Base-by-base conservation (phyloP, 139 green algal species). In the Haematococcus sp. region DNA sequence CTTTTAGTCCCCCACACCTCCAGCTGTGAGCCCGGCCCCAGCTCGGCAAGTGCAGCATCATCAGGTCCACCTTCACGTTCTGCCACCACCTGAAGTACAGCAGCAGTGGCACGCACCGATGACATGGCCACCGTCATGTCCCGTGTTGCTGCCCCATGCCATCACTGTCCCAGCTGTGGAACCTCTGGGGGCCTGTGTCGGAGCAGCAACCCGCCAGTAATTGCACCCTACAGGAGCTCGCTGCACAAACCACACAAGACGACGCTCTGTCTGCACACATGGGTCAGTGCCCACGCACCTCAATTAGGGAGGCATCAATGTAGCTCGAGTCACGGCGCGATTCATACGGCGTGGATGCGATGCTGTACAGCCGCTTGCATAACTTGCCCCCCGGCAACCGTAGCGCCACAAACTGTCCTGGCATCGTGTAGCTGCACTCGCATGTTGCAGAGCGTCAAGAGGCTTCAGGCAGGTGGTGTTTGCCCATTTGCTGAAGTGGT, bases 251-350 rank as follows among this genome's bases (percentile, higher is more conserved):
- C n/a, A n/a, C n/a, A n/a, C n/a, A n/a, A n/a, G n/a, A n/a, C n/a
- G n/a, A n/a, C n/a, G n/a, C n/a, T n/a, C n/a, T n/a, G n/a, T n/a
- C n/a, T n/a, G n/a, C n/a, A n/a, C n/a, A n/a, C n/a, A n/a, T n/a
- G n/a, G n/a, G n/a, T n/a, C n/a, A n/a, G n/a, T n/a, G n/a, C n/a
- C n/a, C n/a, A 31, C 72, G 4, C 60, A 92, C 87, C 87, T 95
- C 91, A 22, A 95, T 89, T 15, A 96, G 87, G 4, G 87, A 87
- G 0, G 84, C 90, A 33, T 89, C 87, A 25, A 94, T 74, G 63
- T 86, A 77, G 1, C 87, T 87, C 15, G 82, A 91, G 65, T 92
- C 81, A 0, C 83, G 34, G 4, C 87, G 77, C 0, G 86, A 84
- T 69, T 90, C 81, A 68, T 93, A 91, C 0, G 89, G 88, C 1